These are phyloP conservation scores for Alternaria brassicicola DNA, from an alignment of 2,329 filamentous ascomycete genomes.

Conservation along the genomic window DNA sequence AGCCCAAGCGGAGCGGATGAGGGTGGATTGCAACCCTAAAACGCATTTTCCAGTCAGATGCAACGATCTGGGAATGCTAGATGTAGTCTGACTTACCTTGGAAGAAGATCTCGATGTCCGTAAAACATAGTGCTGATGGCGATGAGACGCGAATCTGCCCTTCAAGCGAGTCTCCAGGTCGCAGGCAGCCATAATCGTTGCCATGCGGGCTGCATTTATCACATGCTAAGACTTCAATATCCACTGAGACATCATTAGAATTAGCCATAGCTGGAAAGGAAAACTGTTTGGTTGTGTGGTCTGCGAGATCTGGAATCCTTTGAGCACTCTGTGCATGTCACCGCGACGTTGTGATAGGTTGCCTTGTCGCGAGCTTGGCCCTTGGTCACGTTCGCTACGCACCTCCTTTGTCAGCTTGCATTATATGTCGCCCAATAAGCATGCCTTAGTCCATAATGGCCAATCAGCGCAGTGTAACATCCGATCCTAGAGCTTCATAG, in stretches of 20 bases:
- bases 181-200: slow-evolving; percentile 6
- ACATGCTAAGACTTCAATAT: slow-evolving; percentile 10
- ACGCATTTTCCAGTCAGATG: slow-evolving; percentile 2
- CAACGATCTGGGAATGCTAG: not conserved
- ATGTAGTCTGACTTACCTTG: slow-evolving; percentile 1
- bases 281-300: slow-evolving; percentile 1
- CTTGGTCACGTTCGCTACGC: slow-evolving; percentile 2
- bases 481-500: not conserved
- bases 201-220: slow-evolving; percentile 10
- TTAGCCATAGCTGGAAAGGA: slow-evolving; percentile 1
- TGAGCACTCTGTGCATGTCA: slow-evolving; percentile 4
- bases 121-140: slow-evolving; percentile 6
- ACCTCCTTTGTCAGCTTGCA: slow-evolving; percentile 1
- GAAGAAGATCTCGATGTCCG: slow-evolving; percentile 10
- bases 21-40: slow-evolving; percentile 5
- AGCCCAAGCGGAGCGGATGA: slow-evolving; percentile 4
- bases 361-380: not conserved
- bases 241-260: slow-evolving; percentile 5
- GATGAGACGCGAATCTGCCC: slow-evolving; percentile 5
- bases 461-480: not conserved
- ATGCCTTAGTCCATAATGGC: not conserved
- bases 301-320: not conserved
- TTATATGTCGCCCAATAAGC: slow-evolving; percentile 2
- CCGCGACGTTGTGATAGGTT: slow-evolving; percentile 1
- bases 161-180: slow-evolving; percentile 13